Conservation (phyloP, 202 grass and related monocot species). For the Cymbopogon flexuosus region DNA sequence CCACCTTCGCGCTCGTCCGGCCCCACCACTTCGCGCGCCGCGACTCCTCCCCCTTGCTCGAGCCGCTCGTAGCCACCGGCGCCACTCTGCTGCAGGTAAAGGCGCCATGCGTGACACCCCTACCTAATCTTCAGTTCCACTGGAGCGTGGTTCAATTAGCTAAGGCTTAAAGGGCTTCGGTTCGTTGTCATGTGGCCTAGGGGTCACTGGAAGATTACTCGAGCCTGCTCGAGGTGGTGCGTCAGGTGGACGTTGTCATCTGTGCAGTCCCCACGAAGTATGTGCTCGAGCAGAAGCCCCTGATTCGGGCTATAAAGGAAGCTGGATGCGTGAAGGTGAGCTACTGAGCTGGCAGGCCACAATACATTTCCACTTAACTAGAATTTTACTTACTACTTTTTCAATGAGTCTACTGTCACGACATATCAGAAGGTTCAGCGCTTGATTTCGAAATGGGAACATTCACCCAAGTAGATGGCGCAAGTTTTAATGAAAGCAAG, state of each 20-base stretch:
- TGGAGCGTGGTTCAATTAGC: not conserved
- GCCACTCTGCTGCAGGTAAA: constrained; percentile 61
- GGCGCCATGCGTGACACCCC: not conserved
- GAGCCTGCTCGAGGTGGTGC: constrained; percentile 62
- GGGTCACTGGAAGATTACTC: constrained; percentile 76
- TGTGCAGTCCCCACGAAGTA: constrained; percentile 69
- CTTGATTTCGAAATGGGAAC: not conserved
- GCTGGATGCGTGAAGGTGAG: constrained; percentile 75
- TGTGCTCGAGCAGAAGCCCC: constrained; percentile 61
- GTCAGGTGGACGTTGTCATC: constrained; percentile 75
- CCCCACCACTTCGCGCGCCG: constrained; percentile 39
- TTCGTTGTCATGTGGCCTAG: constrained; percentile 28
- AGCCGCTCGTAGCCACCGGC: constrained; percentile 50
- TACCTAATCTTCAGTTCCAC: not conserved
- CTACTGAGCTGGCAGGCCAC: constrained; percentile 22
- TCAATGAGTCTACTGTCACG: not conserved
- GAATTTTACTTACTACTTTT: not conserved
- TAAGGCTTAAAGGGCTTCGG: not conserved
- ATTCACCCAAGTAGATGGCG: not conserved
- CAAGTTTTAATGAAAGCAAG: not conserved
- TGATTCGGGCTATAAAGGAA: constrained; percentile 83
- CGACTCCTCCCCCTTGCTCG: constrained; percentile 28
- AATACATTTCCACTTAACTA: not conserved
- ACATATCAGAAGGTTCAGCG: not conserved
- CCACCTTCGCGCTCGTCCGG: constrained; percentile 66